A percentile compares a stretch with the other conserved stretches of the same genome.
Evolutionary conservation across 2,329 filamentous ascomycete species (phyloP).

Genomic region (Coniochaeta sp.): DNA sequence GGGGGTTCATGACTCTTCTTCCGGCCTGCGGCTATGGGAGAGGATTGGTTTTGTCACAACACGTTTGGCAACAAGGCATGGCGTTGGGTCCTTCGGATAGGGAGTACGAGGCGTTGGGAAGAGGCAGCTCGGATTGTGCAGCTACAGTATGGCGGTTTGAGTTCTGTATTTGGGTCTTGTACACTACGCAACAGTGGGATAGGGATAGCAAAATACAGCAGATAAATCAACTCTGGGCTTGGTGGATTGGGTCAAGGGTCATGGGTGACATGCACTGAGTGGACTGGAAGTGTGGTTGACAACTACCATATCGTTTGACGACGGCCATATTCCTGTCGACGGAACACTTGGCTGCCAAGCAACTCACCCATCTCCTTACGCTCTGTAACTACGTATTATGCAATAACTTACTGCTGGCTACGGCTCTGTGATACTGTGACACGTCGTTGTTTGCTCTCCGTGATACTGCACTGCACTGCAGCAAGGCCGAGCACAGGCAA

Average conservation of each 20-base stretch:
- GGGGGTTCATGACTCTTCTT: not conserved
- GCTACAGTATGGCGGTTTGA: not conserved
- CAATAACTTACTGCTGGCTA: not conserved
- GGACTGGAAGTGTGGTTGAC: too few species aligned
- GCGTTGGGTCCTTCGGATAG: not conserved
- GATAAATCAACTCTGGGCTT: too few species aligned
- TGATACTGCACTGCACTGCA: too few species aligned
- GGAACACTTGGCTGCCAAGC: too few species aligned
- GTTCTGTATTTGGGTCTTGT: not conserved
- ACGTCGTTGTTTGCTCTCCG: not conserved
- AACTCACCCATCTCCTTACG: too few species aligned
- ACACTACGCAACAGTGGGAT: not conserved
- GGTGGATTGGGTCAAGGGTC: too few species aligned
- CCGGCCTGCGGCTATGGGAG: not conserved
- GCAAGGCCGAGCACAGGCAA: not conserved
- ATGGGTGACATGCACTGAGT: too few species aligned
- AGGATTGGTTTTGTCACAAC: not conserved
- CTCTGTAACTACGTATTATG: too few species aligned
- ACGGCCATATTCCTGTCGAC: not conserved
- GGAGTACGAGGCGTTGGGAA: not conserved
- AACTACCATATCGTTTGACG: too few species aligned
- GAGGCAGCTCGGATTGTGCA: not conserved
- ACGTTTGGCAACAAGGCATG: not conserved
- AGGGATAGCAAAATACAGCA: not conserved
- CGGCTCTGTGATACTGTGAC: not conserved